Evolutionary conservation across 352 stramenopile species (phyloP), one percentile per base, ranked within the genome.

Genomic region (Phytophthora litchii): DNA sequence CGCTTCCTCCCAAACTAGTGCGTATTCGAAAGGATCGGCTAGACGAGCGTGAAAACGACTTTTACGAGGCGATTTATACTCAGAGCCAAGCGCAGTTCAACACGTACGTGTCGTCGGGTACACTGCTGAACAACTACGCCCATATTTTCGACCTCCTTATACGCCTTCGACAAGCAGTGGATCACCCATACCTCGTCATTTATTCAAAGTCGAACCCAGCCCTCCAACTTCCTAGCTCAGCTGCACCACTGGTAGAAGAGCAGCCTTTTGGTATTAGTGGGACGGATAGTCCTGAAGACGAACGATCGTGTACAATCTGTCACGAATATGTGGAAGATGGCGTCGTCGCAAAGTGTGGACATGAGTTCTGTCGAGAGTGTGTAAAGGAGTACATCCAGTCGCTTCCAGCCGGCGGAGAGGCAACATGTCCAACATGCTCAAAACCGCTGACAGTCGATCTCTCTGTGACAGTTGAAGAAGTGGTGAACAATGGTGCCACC

Each of bases 111-210:
- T 89, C 93, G 31, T 90, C 85, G 14, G 97, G 97, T 12, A 99
- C 97, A 47, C 69, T 99, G 17, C 74, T 99, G n/a, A 99, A 99
- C 86, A 99, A 99, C 71, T 99, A 99, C 67, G 97, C 97, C 10
- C 96, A 99, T 87, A 93, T 99, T 60, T 98, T 99, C 76, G 97
- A 97, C 60, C 85, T 99, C 14, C 78, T 99, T 2, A 99, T 99
- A 35, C 92, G 97, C 3, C 91, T 99, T 60, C 91, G 98, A 3
- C 97, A 99, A 76, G 94, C 95, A 11, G 95, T 99, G 3, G 97
- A 99, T 69, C 98, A 99, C 67, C 98, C 98, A 10, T 99, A 99
- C 71, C 80, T 99, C 11, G 97, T 95, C 11, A 95, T 92, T 46
- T 95, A 92, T 43, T 95, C 86, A 11, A 95, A 95, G 56, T 91